Evolutionary conservation across 2,329 filamentous ascomycete species (phyloP), one percentile per base, ranked within the genome.

Genomic region (Colletotrichum sp.): DNA sequence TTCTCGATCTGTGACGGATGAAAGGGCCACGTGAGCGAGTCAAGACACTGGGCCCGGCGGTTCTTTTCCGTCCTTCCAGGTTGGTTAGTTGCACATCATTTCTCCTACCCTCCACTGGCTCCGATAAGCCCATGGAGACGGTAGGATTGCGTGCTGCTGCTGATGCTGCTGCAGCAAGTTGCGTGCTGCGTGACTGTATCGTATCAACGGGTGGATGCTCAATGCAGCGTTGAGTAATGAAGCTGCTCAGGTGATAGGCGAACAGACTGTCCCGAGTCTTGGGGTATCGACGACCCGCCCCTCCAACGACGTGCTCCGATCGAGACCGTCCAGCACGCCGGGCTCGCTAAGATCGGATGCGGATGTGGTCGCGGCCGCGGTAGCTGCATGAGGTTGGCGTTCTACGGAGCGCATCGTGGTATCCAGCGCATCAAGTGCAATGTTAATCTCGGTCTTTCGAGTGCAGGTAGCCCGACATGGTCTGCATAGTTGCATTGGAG

Each of bases 361-460:
- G 64, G 65, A 65, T 60, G 30, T 44, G 44, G 39, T 68, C 44
- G 57, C 49, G 70, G 65, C 65, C 34, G 52, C 55, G 67, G 24
- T 69, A 62, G 57, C 59, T 74, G 70, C 74, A 76, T 76, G 74
- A 76, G 65, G 70, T 39, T 74, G 71, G 68, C 62, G 44, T 52
- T 74, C 24, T 60, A 68, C 59, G 30, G 24, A 59, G 73, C 57
- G 34, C 55, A 59, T 60, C 32, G 52, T 60, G 49, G 52, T 72
- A 70, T 60, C 39, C 49, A 75, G 28, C 49, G 70, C 73, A 69
- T 69, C 73, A 30, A 72, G 18, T 62, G 52, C 62, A 55, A 63
- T 64, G 26, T 62, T 44, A 26, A 30, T 72, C 12, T 59, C 65
- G 59, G 70, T 34, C 44, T 52, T 52, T 52, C 44, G 44, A 52